Conservation (phyloP, 2,329 filamentous ascomycete species). For the Blastomyces parvus region DNA sequence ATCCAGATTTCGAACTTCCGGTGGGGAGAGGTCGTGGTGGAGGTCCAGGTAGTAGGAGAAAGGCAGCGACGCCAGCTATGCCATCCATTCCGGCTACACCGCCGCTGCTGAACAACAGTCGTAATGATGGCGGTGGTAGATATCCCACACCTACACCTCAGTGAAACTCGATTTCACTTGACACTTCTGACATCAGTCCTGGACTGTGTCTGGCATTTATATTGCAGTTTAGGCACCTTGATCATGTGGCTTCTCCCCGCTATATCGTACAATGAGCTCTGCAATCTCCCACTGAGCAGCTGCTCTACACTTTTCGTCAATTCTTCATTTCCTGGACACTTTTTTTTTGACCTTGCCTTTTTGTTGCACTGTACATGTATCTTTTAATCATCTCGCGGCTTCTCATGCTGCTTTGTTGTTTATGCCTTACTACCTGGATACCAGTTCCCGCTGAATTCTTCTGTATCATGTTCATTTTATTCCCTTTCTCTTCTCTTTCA, state of each 20-base stretch:
- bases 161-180: background rate
- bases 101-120: conserved; percentile 5
- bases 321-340: background rate
- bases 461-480: background rate
- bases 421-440: background rate
- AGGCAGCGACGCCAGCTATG: conserved; percentile 1
- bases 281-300: background rate
- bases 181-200: background rate
- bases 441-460: background rate
- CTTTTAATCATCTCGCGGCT: background rate
- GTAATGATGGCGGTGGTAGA: conserved; percentile 7
- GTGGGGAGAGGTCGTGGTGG: conserved; percentile 32
- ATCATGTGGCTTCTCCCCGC: background rate
- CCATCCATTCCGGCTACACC: conserved; percentile 22
- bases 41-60: conserved; percentile 13
- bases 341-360: background rate
- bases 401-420: background rate
- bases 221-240: background rate
- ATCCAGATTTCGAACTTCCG: conserved; percentile 71
- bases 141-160: conserved; percentile 7
- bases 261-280: background rate
- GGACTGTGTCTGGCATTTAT: background rate
- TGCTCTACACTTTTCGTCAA: background rate
- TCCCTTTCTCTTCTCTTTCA: background rate
- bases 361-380: background rate